These are phyloP conservation scores for Aspergillus leporis DNA, from an alignment of 495 filamentous ascomycete species.

Conservation along the genomic window DNA sequence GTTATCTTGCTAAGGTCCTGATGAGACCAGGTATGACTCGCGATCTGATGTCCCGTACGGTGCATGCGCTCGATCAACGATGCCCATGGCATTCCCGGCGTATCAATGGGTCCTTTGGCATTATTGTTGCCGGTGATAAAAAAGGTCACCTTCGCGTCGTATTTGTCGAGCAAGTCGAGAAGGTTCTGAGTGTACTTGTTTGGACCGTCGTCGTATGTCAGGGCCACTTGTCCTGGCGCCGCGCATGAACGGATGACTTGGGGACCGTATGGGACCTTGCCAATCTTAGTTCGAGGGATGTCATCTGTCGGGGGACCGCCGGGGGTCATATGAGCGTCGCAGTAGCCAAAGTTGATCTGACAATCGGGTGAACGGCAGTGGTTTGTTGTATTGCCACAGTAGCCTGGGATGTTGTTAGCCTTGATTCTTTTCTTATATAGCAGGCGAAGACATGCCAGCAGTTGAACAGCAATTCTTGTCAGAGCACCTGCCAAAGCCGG, in stretches of 20 bases:
- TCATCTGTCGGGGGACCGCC: constrained; percentile 58
- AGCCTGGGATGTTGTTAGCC: constrained; percentile 33
- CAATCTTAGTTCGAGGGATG: constrained; percentile 59
- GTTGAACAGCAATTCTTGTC: constrained; percentile 63
- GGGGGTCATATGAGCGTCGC: constrained; percentile 68
- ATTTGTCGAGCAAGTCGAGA: constrained; percentile 65
- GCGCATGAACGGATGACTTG: constrained; percentile 66
- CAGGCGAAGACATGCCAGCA: constrained; percentile 49
- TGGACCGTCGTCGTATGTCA: constrained; percentile 82
- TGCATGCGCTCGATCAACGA: constrained; percentile 68
- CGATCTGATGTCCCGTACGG: constrained; percentile 75
- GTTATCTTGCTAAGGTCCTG: constrained; percentile 64
- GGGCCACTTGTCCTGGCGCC: constrained; percentile 61
- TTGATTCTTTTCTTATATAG: background rate
- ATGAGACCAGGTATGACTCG: constrained; percentile 85
- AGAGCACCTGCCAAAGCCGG: constrained; percentile 50
- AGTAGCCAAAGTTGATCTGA: constrained; percentile 65
- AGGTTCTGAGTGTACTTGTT: constrained; percentile 67
- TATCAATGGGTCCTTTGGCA: constrained; percentile 71
- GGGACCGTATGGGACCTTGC: constrained; percentile 59
- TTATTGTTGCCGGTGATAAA: constrained; percentile 77
- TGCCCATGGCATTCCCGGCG: constrained; percentile 54
- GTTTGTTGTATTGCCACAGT: constrained; percentile 59
- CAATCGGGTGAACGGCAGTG: constrained; percentile 73
- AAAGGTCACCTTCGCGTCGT: constrained; percentile 72